Percentiles rank a stretch among this genome's conserved stretches.
Conservation (phyloP, 2,329 filamentous ascomycete species). For the Microdochium nivale region DNA sequence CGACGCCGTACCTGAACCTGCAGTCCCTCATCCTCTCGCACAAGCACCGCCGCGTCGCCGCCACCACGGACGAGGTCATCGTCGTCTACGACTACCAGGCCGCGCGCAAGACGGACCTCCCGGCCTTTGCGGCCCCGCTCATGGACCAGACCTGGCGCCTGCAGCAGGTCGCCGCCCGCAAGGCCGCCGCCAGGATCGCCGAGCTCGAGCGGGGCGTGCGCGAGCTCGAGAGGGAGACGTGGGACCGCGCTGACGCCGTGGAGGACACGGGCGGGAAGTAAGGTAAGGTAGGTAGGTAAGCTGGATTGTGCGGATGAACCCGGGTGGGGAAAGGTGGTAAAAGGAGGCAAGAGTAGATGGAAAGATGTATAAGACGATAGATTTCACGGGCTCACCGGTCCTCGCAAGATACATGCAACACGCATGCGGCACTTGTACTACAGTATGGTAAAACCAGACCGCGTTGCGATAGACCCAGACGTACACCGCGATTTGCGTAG, state of each 20-base stretch:
- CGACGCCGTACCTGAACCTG: slow-evolving; percentile 43
- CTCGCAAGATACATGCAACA: too few relatives aligned
- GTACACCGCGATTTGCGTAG: background rate
- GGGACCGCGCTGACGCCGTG: slow-evolving; percentile 63
- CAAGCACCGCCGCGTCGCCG: slow-evolving; percentile 61
- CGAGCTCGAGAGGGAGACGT: slow-evolving; percentile 61
- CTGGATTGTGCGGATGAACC: too few relatives aligned
- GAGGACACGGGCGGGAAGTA: slow-evolving; percentile 52
- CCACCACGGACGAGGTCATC: slow-evolving; percentile 68
- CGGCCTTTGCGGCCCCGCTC: slow-evolving; percentile 51
- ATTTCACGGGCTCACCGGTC: too few relatives aligned
- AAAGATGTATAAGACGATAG: too few relatives aligned
- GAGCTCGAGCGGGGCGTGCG: slow-evolving; percentile 50
- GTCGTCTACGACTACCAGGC: slow-evolving; percentile 67
- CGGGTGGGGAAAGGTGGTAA: too few relatives aligned
- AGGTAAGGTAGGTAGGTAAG: background rate
- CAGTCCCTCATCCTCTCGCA: slow-evolving; percentile 67
- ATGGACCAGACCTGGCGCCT: slow-evolving; percentile 50
- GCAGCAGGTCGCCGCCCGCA: slow-evolving; percentile 50
- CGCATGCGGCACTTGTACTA: too few relatives aligned
- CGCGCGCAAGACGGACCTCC: slow-evolving; percentile 47
- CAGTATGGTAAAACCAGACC: too few relatives aligned
- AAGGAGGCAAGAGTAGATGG: too few relatives aligned
- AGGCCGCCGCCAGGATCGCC: slow-evolving; percentile 43
- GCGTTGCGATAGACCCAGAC: too few relatives aligned